phyloP scores from a whole-genome alignment of 108 stramenopile species.

The Discostella pseudostelligera region DNA sequence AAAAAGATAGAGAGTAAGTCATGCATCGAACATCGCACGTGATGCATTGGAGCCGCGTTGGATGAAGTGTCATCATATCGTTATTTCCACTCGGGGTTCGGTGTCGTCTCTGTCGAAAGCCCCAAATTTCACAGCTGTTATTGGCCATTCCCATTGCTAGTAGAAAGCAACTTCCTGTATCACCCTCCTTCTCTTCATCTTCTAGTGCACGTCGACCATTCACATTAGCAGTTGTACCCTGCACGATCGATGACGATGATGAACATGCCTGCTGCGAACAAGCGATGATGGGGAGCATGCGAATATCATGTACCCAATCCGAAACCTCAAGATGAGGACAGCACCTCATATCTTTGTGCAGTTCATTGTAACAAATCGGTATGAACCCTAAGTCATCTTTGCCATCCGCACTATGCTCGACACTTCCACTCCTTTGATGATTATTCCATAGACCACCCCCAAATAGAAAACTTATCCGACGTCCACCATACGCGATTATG shows the following conservation, averaged over 20 bases:
- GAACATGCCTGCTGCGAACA: too few relatives aligned
- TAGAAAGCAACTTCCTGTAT: constrained; percentile 21
- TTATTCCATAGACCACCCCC: constrained; percentile 38
- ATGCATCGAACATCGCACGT: constrained; percentile 47
- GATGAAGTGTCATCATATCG: constrained; percentile 3
- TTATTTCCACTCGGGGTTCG: not conserved
- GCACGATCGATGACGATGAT: not conserved
- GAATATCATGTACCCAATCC: constrained; percentile 70
- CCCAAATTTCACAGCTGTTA: constrained; percentile 61
- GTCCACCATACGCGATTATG: constrained; percentile 24
- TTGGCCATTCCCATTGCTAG: constrained; percentile 54
- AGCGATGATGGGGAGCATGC: too few relatives aligned
- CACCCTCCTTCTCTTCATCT: too few relatives aligned
- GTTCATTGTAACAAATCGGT: constrained; percentile 9
- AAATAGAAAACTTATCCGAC: constrained; percentile 32
- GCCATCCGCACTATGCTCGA: not conserved
- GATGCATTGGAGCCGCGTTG: constrained; percentile 28
- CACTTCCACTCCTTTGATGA: not conserved
- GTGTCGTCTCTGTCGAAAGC: constrained; percentile 18
- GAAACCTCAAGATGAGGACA: constrained; percentile 32
- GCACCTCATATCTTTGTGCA: not conserved
- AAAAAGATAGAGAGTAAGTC: constrained; percentile 52
- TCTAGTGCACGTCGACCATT: too few relatives aligned
- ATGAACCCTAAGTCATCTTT: constrained; percentile 25
- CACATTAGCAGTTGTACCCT: not conserved